phyloP scores from a whole-genome alignment of 306 rosid species.

The Arachis stenosperma region DNA sequence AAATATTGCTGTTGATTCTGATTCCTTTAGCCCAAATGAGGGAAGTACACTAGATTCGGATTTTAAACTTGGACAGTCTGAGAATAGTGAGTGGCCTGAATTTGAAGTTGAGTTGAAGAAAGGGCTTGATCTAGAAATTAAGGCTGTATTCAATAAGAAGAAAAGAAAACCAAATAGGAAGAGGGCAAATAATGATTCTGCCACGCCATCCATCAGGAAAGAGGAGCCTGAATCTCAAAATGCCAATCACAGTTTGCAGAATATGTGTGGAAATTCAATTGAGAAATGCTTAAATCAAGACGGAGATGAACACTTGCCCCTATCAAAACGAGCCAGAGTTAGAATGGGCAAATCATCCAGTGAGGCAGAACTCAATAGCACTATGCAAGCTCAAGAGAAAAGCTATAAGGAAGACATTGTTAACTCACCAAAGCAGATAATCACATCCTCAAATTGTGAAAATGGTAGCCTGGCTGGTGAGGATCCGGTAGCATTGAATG shows the following conservation, averaged over 20 bases:
- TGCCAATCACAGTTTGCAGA: slow-evolving; percentile 54
- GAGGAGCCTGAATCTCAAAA: slow-evolving; percentile 55
- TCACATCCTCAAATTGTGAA: slow-evolving; percentile 48
- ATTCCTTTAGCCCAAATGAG: slow-evolving; percentile 65
- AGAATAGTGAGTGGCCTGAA: slow-evolving; percentile 58
- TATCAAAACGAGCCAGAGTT: slow-evolving; percentile 93
- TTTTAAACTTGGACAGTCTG: slow-evolving; percentile 63
- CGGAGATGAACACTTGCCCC: slow-evolving; percentile 93
- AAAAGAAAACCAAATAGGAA: slow-evolving; percentile 81
- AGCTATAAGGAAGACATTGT: slow-evolving; percentile 46
- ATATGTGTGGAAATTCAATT: slow-evolving; percentile 48
- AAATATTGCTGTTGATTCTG: slow-evolving; percentile 68
- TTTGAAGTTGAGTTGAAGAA: slow-evolving; percentile 60
- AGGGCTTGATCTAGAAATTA: slow-evolving; percentile 64
- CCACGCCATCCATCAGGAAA: slow-evolving; percentile 42
- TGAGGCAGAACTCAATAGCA: slow-evolving; percentile 51
- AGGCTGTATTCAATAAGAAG: slow-evolving; percentile 66
- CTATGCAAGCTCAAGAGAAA: slow-evolving; percentile 51
- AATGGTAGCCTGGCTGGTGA: slow-evolving; percentile 50
- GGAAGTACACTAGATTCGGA: slow-evolving; percentile 65
- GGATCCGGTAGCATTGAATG: slow-evolving; percentile 41
- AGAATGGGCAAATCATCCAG: slow-evolving; percentile 74
- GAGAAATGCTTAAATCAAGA: slow-evolving; percentile 62
- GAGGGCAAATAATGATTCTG: slow-evolving; percentile 52
- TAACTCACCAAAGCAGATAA: slow-evolving; percentile 40